Conservation (phyloP, 306 rosid species). For the Ochetophila trinervis region DNA sequence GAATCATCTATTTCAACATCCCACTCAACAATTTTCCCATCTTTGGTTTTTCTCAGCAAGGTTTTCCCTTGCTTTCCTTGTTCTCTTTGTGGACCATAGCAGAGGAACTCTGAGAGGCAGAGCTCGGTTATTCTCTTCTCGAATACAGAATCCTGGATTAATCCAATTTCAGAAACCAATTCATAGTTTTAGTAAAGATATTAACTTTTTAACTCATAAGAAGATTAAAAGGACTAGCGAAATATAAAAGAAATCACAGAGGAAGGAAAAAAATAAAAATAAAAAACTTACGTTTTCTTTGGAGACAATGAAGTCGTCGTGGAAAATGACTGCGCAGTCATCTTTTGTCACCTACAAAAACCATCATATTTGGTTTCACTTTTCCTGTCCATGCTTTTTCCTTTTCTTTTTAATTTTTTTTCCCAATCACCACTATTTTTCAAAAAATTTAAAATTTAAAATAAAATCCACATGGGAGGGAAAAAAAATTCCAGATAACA, state of each 20-base stretch:
- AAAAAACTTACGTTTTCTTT: conserved; percentile 26
- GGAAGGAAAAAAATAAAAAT: too few relatives aligned
- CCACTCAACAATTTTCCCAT: conserved; percentile 46
- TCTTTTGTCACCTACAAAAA: conserved; percentile 62
- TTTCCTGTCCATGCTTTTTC: neutral
- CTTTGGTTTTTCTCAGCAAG: conserved; percentile 41
- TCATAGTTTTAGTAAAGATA: neutral
- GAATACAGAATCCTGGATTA: conserved; percentile 40
- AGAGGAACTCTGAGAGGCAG: conserved; percentile 40
- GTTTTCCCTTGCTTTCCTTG: conserved; percentile 31
- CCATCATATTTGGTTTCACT: conserved; percentile 30
- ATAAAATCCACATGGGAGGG: neutral
- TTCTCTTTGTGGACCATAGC: conserved; percentile 50
- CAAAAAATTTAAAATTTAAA: neutral
- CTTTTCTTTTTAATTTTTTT: neutral
- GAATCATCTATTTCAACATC: conserved; percentile 46
- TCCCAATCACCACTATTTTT: conserved; percentile 17
- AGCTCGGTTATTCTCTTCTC: conserved; percentile 51
- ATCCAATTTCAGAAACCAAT: neutral
- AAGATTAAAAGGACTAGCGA: neutral
- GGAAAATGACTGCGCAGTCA: conserved; percentile 51
- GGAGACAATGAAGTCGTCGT: conserved; percentile 48
- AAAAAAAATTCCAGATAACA: neutral
- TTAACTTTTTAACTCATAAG: neutral
- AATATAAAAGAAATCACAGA: neutral